Evolutionary conservation across 306 rosid genomes (phyloP).

Genomic region (Chamaecrista fasciculata): DNA sequence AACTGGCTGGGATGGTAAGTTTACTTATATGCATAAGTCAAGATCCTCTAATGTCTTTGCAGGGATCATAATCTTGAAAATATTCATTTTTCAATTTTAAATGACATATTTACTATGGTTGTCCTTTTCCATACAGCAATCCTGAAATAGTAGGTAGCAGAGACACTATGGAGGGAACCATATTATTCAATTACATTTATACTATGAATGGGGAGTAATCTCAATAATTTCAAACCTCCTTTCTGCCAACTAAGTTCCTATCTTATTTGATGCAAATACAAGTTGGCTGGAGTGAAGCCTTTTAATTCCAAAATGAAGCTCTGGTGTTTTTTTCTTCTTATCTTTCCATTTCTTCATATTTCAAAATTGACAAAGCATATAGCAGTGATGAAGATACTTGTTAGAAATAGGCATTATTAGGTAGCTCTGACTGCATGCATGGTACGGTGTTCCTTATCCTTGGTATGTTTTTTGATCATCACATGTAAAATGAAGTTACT

Average conservation of each 20-base stretch:
- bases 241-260: background rate
- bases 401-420: background rate
- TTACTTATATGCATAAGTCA: background rate
- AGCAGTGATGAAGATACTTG: background rate
- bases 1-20: conserved; percentile 91
- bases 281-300: background rate
- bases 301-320: background rate
- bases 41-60: conserved; percentile 6
- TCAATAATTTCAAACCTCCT: background rate
- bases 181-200: background rate
- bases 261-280: conserved; percentile 1
- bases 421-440: conserved; percentile 5
- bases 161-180: background rate
- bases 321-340: background rate
- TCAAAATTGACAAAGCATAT: background rate
- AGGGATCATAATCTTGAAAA: background rate
- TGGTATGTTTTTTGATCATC: background rate
- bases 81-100: background rate
- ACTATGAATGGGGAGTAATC: background rate
- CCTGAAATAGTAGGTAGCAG: background rate
- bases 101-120: background rate
- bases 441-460: background rate
- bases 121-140: background rate
- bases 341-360: background rate
- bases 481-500: background rate